These are phyloP conservation scores for Starmerella tilneyi DNA, from an alignment of 805 yeast species.

Conservation along the genomic window DNA sequence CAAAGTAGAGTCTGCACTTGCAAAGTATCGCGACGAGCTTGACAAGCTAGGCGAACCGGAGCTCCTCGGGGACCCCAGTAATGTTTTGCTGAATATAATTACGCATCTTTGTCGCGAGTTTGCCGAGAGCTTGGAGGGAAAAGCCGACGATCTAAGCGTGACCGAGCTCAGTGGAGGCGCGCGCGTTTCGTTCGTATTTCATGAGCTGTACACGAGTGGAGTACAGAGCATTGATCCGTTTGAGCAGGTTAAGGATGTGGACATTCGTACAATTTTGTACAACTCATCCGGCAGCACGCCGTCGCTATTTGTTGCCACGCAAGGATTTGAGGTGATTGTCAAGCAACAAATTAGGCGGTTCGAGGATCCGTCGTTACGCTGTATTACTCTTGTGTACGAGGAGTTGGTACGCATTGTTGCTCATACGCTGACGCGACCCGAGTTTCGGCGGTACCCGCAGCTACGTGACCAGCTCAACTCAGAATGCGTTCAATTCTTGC, in stretches of 20 bases:
- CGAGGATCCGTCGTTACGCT: slow-evolving; percentile 84
- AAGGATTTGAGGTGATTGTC: slow-evolving; percentile 90
- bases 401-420: slow-evolving; percentile 85
- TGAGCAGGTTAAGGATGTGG: slow-evolving; percentile 90
- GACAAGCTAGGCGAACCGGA: slow-evolving; percentile 75
- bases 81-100: slow-evolving; percentile 79
- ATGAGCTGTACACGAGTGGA: slow-evolving; percentile 90
- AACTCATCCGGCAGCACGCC: slow-evolving; percentile 96
- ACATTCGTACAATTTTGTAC: slow-evolving; percentile 92
- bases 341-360: slow-evolving; percentile 88
- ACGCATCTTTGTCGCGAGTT: slow-evolving; percentile 89
- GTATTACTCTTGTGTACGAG: slow-evolving; percentile 84
- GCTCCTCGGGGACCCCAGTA: slow-evolving; percentile 57
- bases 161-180: slow-evolving; percentile 96
- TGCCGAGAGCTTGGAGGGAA: slow-evolving; percentile 83
- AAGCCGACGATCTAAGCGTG: slow-evolving; percentile 76
- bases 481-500: slow-evolving; percentile 66
- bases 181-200: slow-evolving; percentile 91
- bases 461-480: slow-evolving; percentile 78
- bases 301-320: slow-evolving; percentile 90
- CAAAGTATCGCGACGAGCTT: slow-evolving; percentile 75
- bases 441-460: slow-evolving; percentile 79
- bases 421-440: slow-evolving; percentile 71
- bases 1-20: slow-evolving; percentile 73
- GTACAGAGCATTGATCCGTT: slow-evolving; percentile 86